Evolutionary conservation across 257 asterid species (phyloP).

Genomic region (Lantana camara): DNA sequence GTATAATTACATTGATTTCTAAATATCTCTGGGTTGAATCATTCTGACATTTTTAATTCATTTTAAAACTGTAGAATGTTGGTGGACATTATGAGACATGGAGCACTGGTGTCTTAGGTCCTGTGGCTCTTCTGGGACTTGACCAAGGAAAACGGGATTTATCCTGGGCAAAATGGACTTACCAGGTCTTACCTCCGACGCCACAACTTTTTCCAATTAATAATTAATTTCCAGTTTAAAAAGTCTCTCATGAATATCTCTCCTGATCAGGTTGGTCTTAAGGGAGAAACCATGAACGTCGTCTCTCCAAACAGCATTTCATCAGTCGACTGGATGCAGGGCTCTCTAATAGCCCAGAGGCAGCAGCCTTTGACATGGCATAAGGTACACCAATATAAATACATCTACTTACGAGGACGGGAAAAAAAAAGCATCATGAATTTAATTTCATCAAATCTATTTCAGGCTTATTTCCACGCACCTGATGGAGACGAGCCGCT

Average conservation of each 20-base stretch:
- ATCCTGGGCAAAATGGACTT: slow-evolving; percentile 82
- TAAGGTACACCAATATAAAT: too few species aligned
- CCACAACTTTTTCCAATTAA: neutral
- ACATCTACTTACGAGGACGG: too few species aligned
- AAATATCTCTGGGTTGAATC: neutral
- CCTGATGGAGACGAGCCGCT: slow-evolving; percentile 88
- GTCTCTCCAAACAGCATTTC: slow-evolving; percentile 58
- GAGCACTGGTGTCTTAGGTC: slow-evolving; percentile 78
- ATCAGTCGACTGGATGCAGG: slow-evolving; percentile 80
- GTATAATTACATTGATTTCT: neutral
- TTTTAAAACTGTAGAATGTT: slow-evolving; percentile 52
- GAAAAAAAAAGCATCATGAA: neutral
- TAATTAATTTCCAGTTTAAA: neutral
- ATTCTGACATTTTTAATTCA: slow-evolving; percentile 25
- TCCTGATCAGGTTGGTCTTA: slow-evolving; percentile 76
- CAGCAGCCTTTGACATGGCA: slow-evolving; percentile 86
- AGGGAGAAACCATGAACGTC: slow-evolving; percentile 80
- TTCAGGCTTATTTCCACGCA: slow-evolving; percentile 72
- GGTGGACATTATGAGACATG: slow-evolving; percentile 79
- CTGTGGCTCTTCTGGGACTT: slow-evolving; percentile 79
- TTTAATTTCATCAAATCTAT: neutral
- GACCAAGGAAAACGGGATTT: slow-evolving; percentile 75
- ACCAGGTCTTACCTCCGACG: slow-evolving; percentile 52
- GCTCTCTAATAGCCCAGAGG: slow-evolving; percentile 69
- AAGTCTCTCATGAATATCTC: slow-evolving; percentile 30